phyloP scores from a whole-genome alignment of 352 stramenopile species.

The Globisporangium viniferum region DNA sequence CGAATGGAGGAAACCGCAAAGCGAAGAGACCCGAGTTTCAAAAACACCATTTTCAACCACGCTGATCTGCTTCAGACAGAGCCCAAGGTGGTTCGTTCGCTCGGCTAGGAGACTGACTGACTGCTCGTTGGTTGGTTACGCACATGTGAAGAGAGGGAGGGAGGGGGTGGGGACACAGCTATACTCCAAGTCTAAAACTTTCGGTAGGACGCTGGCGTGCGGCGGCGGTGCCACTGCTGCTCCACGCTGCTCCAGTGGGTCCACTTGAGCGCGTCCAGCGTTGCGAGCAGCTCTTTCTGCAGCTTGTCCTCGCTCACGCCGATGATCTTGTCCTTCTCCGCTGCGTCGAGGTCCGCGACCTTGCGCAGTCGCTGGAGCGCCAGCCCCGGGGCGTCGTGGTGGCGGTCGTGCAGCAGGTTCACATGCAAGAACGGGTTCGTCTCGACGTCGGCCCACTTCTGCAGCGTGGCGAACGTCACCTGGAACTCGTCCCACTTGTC shows the following conservation, averaged over 20 bases:
- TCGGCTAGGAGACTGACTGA: neutral
- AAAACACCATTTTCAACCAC: conserved; percentile 1
- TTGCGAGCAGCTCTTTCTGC: conserved; percentile 35
- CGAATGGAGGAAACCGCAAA: neutral
- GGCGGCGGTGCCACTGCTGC: conserved; percentile 58
- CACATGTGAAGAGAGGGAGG: conserved; percentile 2
- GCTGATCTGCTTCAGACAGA: neutral
- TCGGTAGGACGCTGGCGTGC: conserved; percentile 45
- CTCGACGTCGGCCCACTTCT: conserved; percentile 80
- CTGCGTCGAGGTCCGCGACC: conserved; percentile 49
- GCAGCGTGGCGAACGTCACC: conserved; percentile 41
- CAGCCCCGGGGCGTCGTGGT: conserved; percentile 40
- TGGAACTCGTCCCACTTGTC: conserved; percentile 57
- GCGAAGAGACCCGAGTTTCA: neutral
- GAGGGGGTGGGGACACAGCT: neutral
- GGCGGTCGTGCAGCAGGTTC: conserved; percentile 55
- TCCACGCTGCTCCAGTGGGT: conserved; percentile 53
- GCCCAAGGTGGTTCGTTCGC: neutral
- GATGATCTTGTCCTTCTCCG: conserved; percentile 63
- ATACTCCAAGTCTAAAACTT: conserved; percentile 39
- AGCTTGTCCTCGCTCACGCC: conserved; percentile 49
- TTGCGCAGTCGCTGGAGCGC: conserved; percentile 72
- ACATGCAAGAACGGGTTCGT: conserved; percentile 52
- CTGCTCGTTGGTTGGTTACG: neutral
- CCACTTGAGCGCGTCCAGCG: conserved; percentile 48